phyloP scores from a whole-genome alignment of 805 yeast genomes.

The Lipomyces japonicus region DNA sequence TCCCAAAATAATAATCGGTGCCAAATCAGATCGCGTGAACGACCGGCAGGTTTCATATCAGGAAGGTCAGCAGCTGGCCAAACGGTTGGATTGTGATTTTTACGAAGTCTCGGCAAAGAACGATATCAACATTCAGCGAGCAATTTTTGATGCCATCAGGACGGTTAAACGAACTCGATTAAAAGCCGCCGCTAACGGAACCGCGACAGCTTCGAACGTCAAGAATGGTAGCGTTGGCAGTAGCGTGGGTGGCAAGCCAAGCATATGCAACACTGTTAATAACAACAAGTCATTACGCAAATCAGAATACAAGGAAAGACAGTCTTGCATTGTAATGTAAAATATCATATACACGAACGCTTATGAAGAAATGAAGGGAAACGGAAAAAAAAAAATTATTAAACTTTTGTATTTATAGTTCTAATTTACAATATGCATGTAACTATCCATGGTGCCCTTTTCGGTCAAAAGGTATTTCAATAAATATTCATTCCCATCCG shows the following conservation, averaged over 20 bases:
- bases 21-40: slow-evolving; percentile 64
- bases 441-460: slow-evolving; percentile 10
- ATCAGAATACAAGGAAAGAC: background rate
- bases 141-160: slow-evolving; percentile 73
- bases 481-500: slow-evolving; percentile 22
- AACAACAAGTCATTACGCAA: background rate
- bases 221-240: background rate
- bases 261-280: background rate
- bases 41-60: slow-evolving; percentile 47
- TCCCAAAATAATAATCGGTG: slow-evolving; percentile 88
- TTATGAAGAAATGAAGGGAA: background rate
- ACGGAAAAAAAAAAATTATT: background rate
- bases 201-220: background rate
- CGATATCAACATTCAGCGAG: slow-evolving; percentile 84
- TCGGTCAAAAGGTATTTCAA: slow-evolving; percentile 17
- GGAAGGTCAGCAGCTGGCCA: slow-evolving; percentile 78
- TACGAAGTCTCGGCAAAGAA: slow-evolving; percentile 92
- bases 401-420: background rate
- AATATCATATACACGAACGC: background rate
- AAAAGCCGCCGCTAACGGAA: background rate
- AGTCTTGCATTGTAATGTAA: background rate
- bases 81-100: slow-evolving; percentile 82
- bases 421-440: slow-evolving; percentile 7
- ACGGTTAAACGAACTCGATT: background rate
- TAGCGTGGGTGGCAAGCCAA: too few species aligned